A percentile compares a stretch with the other conserved stretches of the same genome.
Evolutionary conservation across 225 moss, liverwort and hornwort species (phyloP).

Genomic region (Bryum argenteum): DNA sequence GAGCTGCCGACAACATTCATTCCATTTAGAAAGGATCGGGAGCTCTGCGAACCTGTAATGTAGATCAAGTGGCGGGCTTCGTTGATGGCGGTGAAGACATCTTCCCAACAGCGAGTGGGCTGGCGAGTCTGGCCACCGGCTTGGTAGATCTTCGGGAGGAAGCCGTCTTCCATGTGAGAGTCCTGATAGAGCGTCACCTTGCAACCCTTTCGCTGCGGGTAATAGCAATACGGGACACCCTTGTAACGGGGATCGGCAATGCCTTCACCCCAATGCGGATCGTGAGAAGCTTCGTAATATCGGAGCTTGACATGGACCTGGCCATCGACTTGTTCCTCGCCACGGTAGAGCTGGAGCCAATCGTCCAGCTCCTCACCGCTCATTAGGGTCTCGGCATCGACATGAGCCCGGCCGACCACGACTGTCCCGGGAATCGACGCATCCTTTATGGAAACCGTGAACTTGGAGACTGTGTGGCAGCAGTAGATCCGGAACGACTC

Average conservation of each 20-base stretch:
- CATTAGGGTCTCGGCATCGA: constrained; percentile 44
- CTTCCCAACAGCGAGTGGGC: constrained; percentile 86
- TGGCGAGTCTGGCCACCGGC: constrained; percentile 48
- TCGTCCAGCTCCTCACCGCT: constrained; percentile 49
- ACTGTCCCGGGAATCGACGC: constrained; percentile 62
- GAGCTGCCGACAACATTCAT: too few relatives aligned
- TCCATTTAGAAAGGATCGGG: too few relatives aligned
- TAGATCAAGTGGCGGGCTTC: constrained; percentile 65
- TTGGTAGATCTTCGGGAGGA: constrained; percentile 72
- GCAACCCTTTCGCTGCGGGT: constrained; percentile 78
- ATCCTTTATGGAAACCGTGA: constrained; percentile 67
- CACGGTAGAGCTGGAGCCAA: constrained; percentile 71
- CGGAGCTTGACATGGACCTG: constrained; percentile 60
- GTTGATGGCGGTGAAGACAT: constrained; percentile 60
- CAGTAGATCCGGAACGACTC: constrained; percentile 87
- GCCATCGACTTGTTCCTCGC: constrained; percentile 50
- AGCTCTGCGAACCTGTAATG: constrained; percentile 46
- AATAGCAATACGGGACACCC: constrained; percentile 82
- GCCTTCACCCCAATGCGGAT: constrained; percentile 75
- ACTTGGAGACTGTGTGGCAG: constrained; percentile 63
- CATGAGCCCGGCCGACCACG: constrained; percentile 71
- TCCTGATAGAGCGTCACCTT: constrained; percentile 83
- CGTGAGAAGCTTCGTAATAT: constrained; percentile 59
- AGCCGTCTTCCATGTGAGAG: constrained; percentile 75
- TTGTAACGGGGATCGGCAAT: constrained; percentile 45